Evolutionary conservation across 108 stramenopile species (phyloP).

Genomic region (Skeletonema tropicum): DNA sequence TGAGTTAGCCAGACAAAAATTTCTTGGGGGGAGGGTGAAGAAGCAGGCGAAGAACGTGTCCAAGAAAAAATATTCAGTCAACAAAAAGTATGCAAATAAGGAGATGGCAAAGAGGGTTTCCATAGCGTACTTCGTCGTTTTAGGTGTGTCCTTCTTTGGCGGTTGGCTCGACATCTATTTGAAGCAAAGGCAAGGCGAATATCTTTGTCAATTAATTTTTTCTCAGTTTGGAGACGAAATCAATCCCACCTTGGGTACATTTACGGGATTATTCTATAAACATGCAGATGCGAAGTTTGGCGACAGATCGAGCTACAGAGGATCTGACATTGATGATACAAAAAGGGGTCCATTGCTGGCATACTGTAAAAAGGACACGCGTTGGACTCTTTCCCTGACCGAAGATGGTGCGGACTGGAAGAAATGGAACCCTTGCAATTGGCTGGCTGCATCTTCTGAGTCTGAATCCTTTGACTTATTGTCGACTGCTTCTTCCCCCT

Average conservation of each 20-base stretch:
- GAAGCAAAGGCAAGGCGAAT: slow-evolving; percentile 23
- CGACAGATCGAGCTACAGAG: neutral
- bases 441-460: neutral
- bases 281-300: neutral
- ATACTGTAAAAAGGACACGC: neutral
- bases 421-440: neutral
- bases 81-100: neutral
- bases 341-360: neutral
- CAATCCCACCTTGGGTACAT: slow-evolving; percentile 6
- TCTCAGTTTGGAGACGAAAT: slow-evolving; percentile 41
- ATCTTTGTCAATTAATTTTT: slow-evolving; percentile 14
- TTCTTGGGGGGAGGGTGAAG: slow-evolving; percentile 13
- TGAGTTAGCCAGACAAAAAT: slow-evolving; percentile 3
- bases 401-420: neutral
- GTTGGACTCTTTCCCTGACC: neutral
- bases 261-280: slow-evolving; percentile 13
- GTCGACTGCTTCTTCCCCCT: neutral
- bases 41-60: slow-evolving; percentile 13
- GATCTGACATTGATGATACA: neutral
- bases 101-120: neutral
- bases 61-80: neutral
- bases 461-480: neutral
- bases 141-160: slow-evolving; percentile 22
- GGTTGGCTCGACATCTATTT: slow-evolving; percentile 17
- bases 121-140: neutral